These are phyloP conservation scores for Penicillium fuscoglaucum DNA, from an alignment of 2,329 filamentous ascomycete genomes.

Conservation along the genomic window DNA sequence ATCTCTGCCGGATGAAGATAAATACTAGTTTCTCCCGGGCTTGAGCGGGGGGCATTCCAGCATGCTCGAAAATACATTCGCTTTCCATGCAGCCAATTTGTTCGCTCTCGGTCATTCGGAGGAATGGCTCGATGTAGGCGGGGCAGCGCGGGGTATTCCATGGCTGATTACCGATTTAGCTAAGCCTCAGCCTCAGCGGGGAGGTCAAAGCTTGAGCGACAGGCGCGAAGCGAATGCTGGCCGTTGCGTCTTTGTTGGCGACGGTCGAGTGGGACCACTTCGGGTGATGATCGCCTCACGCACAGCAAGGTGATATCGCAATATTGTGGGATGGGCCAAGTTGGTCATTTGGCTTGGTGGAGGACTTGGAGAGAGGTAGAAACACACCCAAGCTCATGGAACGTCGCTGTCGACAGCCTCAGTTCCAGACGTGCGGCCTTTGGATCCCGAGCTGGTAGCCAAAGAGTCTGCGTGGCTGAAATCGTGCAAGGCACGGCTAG, in stretches of 20 bases:
- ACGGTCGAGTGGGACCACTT: background rate
- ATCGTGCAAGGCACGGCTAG: slow-evolving; percentile 17
- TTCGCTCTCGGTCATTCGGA: background rate
- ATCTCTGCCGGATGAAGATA: background rate
- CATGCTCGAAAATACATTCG: background rate
- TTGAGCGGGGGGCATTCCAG: background rate
- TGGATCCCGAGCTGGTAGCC: slow-evolving; percentile 17
- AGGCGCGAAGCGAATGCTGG: background rate
- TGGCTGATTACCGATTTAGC: background rate
- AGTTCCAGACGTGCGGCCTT: slow-evolving; percentile 16
- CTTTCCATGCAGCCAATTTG: background rate
- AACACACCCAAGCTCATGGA: background rate
- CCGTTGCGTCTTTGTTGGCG: background rate
- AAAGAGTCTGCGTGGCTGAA: slow-evolving; percentile 16
- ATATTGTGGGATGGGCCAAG: background rate
- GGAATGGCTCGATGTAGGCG: background rate
- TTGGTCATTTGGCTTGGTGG: background rate
- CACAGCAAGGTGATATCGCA: too few relatives aligned
- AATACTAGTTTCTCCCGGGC: background rate
- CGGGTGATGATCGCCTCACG: background rate
- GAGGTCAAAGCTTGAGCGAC: background rate
- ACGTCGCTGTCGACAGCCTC: slow-evolving; percentile 14
- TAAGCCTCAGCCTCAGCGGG: background rate
- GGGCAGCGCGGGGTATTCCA: background rate
- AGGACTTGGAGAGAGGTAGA: background rate